Evolutionary conservation across 305 asterid species (phyloP).

Genomic region (Fraxinus dipetala): DNA sequence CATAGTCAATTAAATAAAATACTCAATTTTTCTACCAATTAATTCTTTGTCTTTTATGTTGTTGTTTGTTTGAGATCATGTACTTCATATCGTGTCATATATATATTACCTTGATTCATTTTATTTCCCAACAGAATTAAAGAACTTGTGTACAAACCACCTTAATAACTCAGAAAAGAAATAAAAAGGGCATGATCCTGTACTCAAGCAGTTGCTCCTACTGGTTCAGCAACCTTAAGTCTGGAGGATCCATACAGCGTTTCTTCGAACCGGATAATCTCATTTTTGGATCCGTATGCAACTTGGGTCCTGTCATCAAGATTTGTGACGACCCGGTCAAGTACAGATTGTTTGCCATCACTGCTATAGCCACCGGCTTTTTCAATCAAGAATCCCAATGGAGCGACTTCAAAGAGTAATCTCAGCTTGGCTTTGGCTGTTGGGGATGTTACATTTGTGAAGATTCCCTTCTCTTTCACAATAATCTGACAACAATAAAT

Average conservation of each 20-base stretch:
- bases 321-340: conserved; percentile 57
- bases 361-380: conserved; percentile 93
- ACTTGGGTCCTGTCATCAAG: conserved; percentile 88
- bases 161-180: conserved; percentile 12
- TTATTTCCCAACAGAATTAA: too few species aligned
- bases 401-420: conserved; percentile 91
- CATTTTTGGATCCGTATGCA: conserved; percentile 85
- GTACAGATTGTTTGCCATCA: conserved; percentile 80
- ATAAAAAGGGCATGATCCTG: conserved; percentile 3
- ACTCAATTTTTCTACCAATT: too few species aligned
- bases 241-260: conserved; percentile 78
- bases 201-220: conserved; percentile 56
- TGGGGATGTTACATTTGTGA: conserved; percentile 88
- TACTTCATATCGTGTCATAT: too few species aligned
- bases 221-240: conserved; percentile 54
- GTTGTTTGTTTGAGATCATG: too few species aligned
- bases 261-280: conserved; percentile 83
- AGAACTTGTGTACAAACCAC: conserved; percentile 18
- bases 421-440: conserved; percentile 87
- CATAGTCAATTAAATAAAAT: too few species aligned
- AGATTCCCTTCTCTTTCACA: conserved; percentile 91
- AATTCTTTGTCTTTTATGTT: too few species aligned
- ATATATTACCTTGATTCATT: too few species aligned
- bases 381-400: conserved; percentile 85
- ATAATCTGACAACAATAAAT: conserved; percentile 50